Evolutionary conservation across 1,284 basidiomycete genomes (phyloP), one percentile per base, ranked within the genome.

Genomic region (Pterula multifida): DNA sequence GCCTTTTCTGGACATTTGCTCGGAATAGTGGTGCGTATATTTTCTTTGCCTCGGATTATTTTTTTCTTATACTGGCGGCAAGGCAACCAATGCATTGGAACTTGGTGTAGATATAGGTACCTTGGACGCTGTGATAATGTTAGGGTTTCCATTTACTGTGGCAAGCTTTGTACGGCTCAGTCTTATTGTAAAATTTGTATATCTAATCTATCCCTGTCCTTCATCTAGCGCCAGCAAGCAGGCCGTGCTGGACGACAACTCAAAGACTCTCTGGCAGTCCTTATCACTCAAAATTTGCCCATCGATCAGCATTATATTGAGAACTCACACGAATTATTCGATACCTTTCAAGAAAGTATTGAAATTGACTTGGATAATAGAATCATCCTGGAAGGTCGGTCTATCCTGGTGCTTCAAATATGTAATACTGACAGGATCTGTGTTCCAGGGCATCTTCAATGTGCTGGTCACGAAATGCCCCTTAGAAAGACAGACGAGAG

Each of bases 41-140:
- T 15, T 15, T 15, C 6, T 32, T 6, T 32, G 6, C 28, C 39
- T 42, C 39, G 19, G 39, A 32, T n/a, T 32, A 6, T 32, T 32
- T 6, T 6, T 32, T 32, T 32, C 28, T 32, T 15, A 32, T 6
- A 6, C 15, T 32, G 28, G 28, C 6, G 28, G 6, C 15, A 32
- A 42, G 39, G 89, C 90, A 0, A 95, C 91, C 0, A 92, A 90
- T 54, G 92, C 91, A 0, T 73, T 95, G 12, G 92, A 95, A 63
- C 76, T 95, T 1, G 91, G 92, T 28, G 86, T 95, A 25, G 91
- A 95, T 59, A 94, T 95, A 42, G 92, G 90, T 13, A 78, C 77
- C 19, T 66, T 95, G 26, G 92, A 95, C 61, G 89, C 87, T 0
- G 91, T 95, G 26, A 78, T 95, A 53, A 88, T 92, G 78, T 76